Conservation (phyloP, 495 filamentous ascomycete species). For the Tuber calosporum region DNA sequence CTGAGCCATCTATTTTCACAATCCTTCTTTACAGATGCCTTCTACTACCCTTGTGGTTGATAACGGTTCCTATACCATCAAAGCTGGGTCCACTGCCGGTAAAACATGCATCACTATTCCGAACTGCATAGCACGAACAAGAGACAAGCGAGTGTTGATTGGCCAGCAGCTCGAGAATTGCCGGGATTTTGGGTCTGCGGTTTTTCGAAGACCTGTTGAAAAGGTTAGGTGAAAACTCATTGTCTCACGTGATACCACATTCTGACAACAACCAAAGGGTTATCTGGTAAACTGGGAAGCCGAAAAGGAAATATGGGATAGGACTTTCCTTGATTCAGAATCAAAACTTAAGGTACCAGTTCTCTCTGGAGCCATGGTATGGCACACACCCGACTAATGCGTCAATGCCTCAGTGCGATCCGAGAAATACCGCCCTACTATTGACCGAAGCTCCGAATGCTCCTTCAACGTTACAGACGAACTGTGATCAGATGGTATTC, state of each 20-base stretch:
- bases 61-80: constrained; percentile 89
- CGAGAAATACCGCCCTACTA: constrained; percentile 70
- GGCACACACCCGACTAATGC: constrained; percentile 3
- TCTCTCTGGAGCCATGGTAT: constrained; percentile 7
- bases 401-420: constrained; percentile 53
- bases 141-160: constrained; percentile 68
- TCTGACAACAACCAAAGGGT: constrained; percentile 45
- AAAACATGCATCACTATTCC: constrained; percentile 61
- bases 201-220: constrained; percentile 83
- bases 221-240: constrained; percentile 45
- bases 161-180: constrained; percentile 73
- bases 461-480: constrained; percentile 67
- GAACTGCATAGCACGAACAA: constrained; percentile 79
- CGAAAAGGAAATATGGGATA: constrained; percentile 93
- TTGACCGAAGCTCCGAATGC: constrained; percentile 90
- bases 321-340: constrained; percentile 72
- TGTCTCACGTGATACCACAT: constrained; percentile 4
- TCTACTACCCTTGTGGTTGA: constrained; percentile 76
- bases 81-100: constrained; percentile 71
- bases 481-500: constrained; percentile 94
- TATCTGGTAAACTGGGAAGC: constrained; percentile 96
- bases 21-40: constrained; percentile 42
- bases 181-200: constrained; percentile 80
- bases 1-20: not conserved
- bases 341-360: constrained; percentile 47